These are phyloP conservation scores for Crithidia bombi DNA, from an alignment of 208 protist species.

Conservation along the genomic window DNA sequence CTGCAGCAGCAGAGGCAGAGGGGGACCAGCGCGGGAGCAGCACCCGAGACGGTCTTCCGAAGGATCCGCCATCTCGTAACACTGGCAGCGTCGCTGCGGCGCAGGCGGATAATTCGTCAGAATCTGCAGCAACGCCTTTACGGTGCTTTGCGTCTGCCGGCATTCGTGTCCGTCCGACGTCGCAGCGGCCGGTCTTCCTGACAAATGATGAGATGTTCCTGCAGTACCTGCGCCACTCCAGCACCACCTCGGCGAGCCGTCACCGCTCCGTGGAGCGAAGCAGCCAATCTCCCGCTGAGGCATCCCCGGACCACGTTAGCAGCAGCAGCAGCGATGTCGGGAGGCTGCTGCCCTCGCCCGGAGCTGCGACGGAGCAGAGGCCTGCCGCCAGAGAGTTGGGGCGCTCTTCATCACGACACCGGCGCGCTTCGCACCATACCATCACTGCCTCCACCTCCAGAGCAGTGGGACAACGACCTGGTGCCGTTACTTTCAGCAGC, in stretches of 20 bases:
- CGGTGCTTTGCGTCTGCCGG: not conserved
- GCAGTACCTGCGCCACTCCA: conserved; percentile 2
- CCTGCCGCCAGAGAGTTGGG: not conserved
- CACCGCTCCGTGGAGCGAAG: not conserved
- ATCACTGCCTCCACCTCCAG: not conserved
- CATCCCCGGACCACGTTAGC: not conserved
- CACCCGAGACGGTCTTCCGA: not conserved
- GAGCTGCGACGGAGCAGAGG: not conserved
- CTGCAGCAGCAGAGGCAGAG: conserved; percentile 5
- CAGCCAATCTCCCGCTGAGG: not conserved
- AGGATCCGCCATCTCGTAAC: not conserved
- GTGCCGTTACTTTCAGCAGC: conserved; percentile 16
- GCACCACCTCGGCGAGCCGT: not conserved
- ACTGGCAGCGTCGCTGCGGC: not conserved
- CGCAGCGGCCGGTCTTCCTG: not conserved
- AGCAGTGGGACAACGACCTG: not conserved
- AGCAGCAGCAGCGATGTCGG: not conserved
- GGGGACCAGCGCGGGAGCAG: not conserved
- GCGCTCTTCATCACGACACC: not conserved
- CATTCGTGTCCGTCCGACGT: not conserved
- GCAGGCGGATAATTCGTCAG: no score
- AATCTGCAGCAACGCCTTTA: no score
- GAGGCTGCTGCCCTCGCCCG: no score
- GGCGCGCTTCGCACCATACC: not conserved
- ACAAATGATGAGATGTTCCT: conserved; percentile 6